Evolutionary conservation across 176 grass and related monocot genomes (phyloP).

Genomic region (Tillandsia leiboldiana): DNA sequence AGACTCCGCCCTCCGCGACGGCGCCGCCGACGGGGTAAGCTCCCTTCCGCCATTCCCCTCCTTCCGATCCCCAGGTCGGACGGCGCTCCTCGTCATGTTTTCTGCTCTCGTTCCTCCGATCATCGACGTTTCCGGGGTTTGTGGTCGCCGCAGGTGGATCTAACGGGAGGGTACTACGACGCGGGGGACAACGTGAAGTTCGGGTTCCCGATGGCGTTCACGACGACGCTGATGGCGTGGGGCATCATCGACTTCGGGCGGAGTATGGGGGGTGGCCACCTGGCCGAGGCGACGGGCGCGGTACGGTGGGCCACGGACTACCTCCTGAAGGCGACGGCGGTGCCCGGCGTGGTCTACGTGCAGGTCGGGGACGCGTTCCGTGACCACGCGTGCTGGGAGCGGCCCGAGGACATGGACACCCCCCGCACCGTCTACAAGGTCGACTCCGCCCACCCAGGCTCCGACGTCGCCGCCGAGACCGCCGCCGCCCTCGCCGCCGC

Average conservation of each 20-base stretch:
- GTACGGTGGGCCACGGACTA: conserved; percentile 85
- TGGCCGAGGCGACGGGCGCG: conserved; percentile 29
- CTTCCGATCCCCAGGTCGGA: background rate
- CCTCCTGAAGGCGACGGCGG: conserved; percentile 60
- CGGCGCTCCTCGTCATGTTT: background rate
- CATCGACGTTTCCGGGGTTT: background rate
- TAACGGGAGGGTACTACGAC: conserved; percentile 87
- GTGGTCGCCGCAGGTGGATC: conserved; percentile 35
- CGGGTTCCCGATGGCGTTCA: conserved; percentile 96
- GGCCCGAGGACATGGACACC: conserved; percentile 95
- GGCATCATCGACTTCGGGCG: conserved; percentile 71
- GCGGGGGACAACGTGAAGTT: conserved; percentile 97
- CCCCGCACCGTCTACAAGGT: conserved; percentile 71
- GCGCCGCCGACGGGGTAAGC: conserved; percentile 40
- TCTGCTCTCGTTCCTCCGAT: background rate
- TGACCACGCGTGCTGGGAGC: conserved; percentile 86
- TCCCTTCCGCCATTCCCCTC: no score
- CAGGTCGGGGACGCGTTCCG: conserved; percentile 75
- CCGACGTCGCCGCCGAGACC: conserved; percentile 82
- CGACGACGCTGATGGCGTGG: conserved; percentile 80
- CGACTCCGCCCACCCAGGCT: conserved; percentile 52
- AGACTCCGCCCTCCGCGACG: conserved; percentile 64
- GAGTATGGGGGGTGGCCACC: conserved; percentile 52
- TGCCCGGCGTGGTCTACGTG: conserved; percentile 47
- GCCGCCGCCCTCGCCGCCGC: conserved; percentile 73